Evolutionary conservation across 2,329 filamentous ascomycete species (phyloP), one percentile per base, ranked within the genome.

Genomic region (Emmonsiellopsis sp.): DNA sequence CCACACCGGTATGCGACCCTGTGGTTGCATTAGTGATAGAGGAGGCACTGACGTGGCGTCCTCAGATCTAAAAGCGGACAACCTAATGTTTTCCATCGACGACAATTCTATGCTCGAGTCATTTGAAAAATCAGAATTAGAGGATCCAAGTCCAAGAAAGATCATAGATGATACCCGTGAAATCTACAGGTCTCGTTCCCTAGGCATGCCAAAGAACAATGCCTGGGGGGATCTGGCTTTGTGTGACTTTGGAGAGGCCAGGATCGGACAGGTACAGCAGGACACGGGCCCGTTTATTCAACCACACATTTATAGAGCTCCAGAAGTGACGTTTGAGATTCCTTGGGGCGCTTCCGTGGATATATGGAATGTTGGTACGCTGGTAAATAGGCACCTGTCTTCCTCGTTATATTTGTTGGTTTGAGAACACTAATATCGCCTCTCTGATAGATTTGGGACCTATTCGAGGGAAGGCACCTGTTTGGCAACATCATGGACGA

Each of bases 11-110:
- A 60, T 51, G n/a, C 43, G 1, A 42, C 40, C n/a, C 9, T 26
- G 44, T 38, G 15, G 16, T 38, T 2, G 20, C 42, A 15, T 20
- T 44, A 15, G 16, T 44, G 16, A 10, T 44, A 44, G 10, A 10
- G 16, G 16, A 13, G 31, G 30, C 26, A 11, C n/a, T 50, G 7
- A 15, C n/a, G 5, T 40, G 43, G 10, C 20, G 35, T 48, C 8
- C 20, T n/a, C 15, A 65, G 64, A 66, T 55, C 54, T 67, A 38
- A 57, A 65, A 54, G 57, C 62, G 48, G 60, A 62, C n/a, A 65
- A 66, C 26, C 58, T 65, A 16, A 59, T 66, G 56, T 58, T 66
- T 16, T 52, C 55, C 34, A 55, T 64, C 31, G 61, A 61, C 15
- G 59, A 66, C 57, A 46, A 62, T 49, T 60, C 56, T 40, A 58